phyloP scores from a whole-genome alignment of 345 rosid genomes.

The Kernera saxatilis region DNA sequence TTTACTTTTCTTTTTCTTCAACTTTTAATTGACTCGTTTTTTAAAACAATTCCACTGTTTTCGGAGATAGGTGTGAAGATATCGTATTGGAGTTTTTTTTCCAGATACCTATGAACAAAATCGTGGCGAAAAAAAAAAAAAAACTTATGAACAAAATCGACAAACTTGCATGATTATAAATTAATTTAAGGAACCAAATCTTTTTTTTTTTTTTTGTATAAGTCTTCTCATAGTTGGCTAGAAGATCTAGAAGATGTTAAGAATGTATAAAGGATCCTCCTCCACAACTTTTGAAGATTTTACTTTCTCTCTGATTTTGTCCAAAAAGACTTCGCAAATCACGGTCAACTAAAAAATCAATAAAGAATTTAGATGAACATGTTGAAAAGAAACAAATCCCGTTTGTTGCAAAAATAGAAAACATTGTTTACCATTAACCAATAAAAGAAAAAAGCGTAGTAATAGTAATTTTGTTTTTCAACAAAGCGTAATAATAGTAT shows the following conservation, averaged over 20 bases:
- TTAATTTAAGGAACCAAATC: neutral
- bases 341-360: neutral
- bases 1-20: neutral
- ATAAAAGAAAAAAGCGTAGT: neutral
- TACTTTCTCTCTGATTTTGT: neutral
- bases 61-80: neutral
- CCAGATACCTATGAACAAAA: no score
- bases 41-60: neutral
- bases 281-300: conserved; percentile 10
- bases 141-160: no score
- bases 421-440: neutral
- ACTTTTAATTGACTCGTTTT: neutral
- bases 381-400: neutral
- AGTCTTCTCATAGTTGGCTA: neutral
- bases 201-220: neutral
- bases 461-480: no score
- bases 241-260: neutral
- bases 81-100: no score
- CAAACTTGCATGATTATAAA: neutral
- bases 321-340: neutral
- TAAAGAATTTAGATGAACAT: neutral
- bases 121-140: no score
- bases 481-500: no score
- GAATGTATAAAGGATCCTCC: neutral
- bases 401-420: neutral